Evolutionary conservation across 805 yeast genomes (phyloP).

Genomic region (Candida rishiriensis): DNA sequence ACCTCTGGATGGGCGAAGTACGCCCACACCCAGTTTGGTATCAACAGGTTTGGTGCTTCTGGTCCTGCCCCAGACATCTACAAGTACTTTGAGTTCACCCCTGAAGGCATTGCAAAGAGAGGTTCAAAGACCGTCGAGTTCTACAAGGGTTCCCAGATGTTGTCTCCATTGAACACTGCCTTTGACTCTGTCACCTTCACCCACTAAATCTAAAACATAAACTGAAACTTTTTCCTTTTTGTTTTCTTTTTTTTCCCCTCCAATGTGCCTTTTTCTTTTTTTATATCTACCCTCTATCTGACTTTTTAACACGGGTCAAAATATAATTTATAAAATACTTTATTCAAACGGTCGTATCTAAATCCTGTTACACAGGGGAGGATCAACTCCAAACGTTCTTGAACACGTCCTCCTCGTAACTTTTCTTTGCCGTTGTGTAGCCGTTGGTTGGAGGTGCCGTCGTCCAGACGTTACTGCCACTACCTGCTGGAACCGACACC

Average conservation of each 20-base stretch:
- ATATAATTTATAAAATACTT: neutral
- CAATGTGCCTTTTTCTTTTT: neutral
- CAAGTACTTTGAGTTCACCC: conserved; percentile 84
- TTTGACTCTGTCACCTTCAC: conserved; percentile 39
- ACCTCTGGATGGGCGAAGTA: conserved; percentile 91
- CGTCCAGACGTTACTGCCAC: conserved; percentile 13
- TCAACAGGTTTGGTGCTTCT: conserved; percentile 94
- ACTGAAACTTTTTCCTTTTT: neutral
- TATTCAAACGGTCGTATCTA: neutral
- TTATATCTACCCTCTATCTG: neutral
- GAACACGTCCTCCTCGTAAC: conserved; percentile 24
- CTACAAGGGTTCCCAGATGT: conserved; percentile 71
- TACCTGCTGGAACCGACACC: neutral
- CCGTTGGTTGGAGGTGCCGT: conserved; percentile 1
- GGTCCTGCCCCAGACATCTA: conserved; percentile 83
- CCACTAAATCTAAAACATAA: neutral
- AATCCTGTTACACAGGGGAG: too few species aligned
- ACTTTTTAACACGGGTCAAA: neutral
- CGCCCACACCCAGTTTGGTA: conserved; percentile 94
- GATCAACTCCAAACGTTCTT: conserved; percentile 30
- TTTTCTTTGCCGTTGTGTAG: conserved; percentile 5
- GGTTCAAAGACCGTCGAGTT: conserved; percentile 74
- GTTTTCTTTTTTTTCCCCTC: neutral
- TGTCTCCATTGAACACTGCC: conserved; percentile 78
- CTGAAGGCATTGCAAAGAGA: conserved; percentile 87